Conservation (phyloP, 768 basidiomycete genomes). For the Agrocybe praecox region DNA sequence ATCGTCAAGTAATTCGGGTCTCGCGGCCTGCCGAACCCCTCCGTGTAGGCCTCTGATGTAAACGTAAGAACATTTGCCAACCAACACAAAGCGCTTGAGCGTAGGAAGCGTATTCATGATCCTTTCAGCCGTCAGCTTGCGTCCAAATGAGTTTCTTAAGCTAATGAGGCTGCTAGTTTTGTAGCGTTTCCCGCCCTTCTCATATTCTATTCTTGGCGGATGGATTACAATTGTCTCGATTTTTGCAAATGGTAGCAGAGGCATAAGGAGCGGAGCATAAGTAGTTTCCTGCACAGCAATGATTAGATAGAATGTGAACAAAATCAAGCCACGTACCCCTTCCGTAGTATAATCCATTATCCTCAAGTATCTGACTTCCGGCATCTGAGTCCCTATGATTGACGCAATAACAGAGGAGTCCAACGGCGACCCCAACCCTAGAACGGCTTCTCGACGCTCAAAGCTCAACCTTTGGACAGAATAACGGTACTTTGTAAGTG, state of each 20-base stretch:
- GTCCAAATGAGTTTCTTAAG: constrained; percentile 6
- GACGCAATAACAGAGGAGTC: constrained; percentile 20
- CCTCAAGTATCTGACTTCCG: constrained; percentile 22
- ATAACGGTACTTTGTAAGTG: constrained; percentile 13
- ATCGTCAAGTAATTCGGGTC: neutral
- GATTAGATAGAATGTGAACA: too few species aligned
- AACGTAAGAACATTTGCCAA: constrained; percentile 4
- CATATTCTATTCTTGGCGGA: constrained; percentile 4
- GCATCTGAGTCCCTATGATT: constrained; percentile 20
- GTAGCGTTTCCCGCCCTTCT: constrained; percentile 4
- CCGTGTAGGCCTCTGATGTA: constrained; percentile 4
- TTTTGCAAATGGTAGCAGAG: too few species aligned
- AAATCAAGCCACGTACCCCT: constrained; percentile 5
- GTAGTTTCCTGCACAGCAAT: too few species aligned
- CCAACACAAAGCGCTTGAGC: constrained; percentile 16
- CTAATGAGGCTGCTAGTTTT: constrained; percentile 9
- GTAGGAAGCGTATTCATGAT: constrained; percentile 12
- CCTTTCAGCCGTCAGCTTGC: constrained; percentile 9
- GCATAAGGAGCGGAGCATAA: too few species aligned
- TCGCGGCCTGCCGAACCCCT: neutral
- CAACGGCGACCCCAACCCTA: constrained; percentile 19
- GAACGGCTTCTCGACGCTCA: constrained; percentile 8
- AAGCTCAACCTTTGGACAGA: constrained; percentile 22
- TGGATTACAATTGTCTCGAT: too few species aligned
- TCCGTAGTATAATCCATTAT: constrained; percentile 22